Evolutionary conservation across 345 rosid species (phyloP).

Genomic region (Excoecaria agallocha): DNA sequence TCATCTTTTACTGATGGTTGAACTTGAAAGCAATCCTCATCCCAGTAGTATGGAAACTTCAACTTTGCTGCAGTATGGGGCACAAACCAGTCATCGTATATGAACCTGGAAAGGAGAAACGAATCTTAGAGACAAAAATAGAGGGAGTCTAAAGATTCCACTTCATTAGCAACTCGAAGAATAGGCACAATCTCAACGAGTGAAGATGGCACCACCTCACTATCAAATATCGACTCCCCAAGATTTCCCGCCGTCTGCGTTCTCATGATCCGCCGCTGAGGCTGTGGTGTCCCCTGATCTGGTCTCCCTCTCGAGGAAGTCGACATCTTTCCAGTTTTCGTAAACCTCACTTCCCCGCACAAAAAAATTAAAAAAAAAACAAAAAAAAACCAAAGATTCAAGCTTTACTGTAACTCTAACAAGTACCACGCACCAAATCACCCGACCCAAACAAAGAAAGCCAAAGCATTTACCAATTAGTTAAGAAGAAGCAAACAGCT

Average conservation of each 20-base stretch:
- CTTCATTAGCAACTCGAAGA: too few species aligned
- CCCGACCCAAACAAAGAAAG: not conserved
- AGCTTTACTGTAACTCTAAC: too few species aligned
- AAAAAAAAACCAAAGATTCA: not conserved
- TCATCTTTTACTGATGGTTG: slow-evolving; percentile 64
- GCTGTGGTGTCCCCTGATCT: too few species aligned
- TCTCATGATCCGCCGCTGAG: too few species aligned
- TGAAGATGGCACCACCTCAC: too few species aligned
- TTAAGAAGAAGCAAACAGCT: not conserved
- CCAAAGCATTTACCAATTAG: not conserved
- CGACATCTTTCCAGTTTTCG: too few species aligned
- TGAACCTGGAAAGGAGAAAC: slow-evolving; percentile 46
- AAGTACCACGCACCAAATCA: too few species aligned
- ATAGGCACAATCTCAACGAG: too few species aligned
- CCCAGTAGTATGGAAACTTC: slow-evolving; percentile 81
- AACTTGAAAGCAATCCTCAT: slow-evolving; percentile 68
- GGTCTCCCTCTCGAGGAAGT: too few species aligned
- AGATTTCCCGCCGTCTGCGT: too few species aligned
- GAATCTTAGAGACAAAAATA: not conserved
- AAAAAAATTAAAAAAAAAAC: not conserved
- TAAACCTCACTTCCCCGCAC: too few species aligned
- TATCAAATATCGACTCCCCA: too few species aligned
- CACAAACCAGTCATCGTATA: slow-evolving; percentile 78
- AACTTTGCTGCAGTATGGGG: slow-evolving; percentile 91
- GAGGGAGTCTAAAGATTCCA: not conserved